Evolutionary conservation across 2,329 filamentous ascomycete genomes (phyloP).

Genomic region (Colletotrichum acutatum): DNA sequence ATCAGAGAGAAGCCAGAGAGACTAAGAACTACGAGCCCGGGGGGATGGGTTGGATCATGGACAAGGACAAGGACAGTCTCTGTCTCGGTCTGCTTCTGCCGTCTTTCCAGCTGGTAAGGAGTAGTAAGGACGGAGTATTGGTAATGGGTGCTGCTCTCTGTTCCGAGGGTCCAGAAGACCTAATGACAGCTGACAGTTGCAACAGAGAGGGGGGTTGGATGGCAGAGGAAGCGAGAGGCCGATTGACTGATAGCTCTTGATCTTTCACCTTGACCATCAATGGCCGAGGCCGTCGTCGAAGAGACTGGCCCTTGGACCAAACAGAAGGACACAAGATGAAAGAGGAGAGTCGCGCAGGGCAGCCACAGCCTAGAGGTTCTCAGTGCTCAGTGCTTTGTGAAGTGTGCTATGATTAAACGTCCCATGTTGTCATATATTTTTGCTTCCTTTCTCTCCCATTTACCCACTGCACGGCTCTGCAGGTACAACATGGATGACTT

Average conservation of each 20-base stretch:
- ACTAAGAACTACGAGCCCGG: slow-evolving; percentile 27
- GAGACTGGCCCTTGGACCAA: neutral
- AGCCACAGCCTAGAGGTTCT: too few species aligned
- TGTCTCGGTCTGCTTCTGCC: neutral
- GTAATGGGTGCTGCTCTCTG: neutral
- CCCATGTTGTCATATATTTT: neutral
- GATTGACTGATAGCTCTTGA: neutral
- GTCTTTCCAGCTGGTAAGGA: neutral
- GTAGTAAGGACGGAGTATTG: too few species aligned
- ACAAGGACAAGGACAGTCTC: neutral
- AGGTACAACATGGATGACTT: neutral
- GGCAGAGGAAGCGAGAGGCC: neutral
- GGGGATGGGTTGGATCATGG: slow-evolving; percentile 35
- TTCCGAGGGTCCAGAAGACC: neutral
- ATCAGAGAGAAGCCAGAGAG: neutral
- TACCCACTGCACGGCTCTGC: neutral
- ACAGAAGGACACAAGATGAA: neutral
- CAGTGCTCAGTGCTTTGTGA: slow-evolving; percentile 1
- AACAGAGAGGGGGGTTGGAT: neutral
- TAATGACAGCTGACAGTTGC: neutral
- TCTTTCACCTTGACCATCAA: neutral
- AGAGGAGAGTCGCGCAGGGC: neutral
- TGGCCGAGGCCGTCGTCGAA: neutral
- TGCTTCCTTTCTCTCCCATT: neutral
- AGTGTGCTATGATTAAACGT: slow-evolving; percentile 4